Base-by-base conservation (phyloP, 2,329 filamentous ascomycete genomes). In the Tolypocladium endophyticum region DNA sequence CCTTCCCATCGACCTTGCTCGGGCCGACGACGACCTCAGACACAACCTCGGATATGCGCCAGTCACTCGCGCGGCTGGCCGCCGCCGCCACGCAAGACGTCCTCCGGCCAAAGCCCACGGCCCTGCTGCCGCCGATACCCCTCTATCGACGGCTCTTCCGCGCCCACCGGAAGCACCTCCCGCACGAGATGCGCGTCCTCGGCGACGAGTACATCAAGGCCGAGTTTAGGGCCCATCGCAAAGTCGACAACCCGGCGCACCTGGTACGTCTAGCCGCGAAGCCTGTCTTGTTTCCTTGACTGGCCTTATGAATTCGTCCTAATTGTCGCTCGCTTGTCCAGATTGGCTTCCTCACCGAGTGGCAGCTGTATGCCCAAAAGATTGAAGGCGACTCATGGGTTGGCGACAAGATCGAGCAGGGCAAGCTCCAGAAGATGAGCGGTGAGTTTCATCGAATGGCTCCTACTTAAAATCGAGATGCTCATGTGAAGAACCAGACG, bases 291-390 rank as follows among this genome's bases (percentile, higher is more conserved):
- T 16, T 6, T 43, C 11, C 11, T 20, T 23, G 6, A 23, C 41
- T 18, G 47, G 33, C 38, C 33, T 35, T 18, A 20, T 11, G 14
- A 35, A 2, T 2, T 16, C 30, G 1, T 36, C 1, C 50, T 36
- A 14, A 54, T 3, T n/a, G n/a, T n/a, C 20, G 20, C 30, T 23
- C 9, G 20, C 12, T 12, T 5, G 12, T 28, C 33, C 65, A 96
- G 91, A 91, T 97, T 67, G 94, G 93, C 1, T 99, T 99, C 73
- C 80, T 99, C 66, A 93, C 90, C 0, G 92, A 97, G 73, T 99
- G 93, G 93, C 94, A 99, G 73, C 77, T 90, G 58, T 99, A 97
- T 70, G 92, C 92, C 2, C 93, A 99, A 72, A 87, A 91, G 71
- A 77, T 99, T 20, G 93, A 97, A 70, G 93, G 92, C 0, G 88